Evolutionary conservation across 2,329 filamentous ascomycete species (phyloP).

Genomic region (Fusarium denticulatum): DNA sequence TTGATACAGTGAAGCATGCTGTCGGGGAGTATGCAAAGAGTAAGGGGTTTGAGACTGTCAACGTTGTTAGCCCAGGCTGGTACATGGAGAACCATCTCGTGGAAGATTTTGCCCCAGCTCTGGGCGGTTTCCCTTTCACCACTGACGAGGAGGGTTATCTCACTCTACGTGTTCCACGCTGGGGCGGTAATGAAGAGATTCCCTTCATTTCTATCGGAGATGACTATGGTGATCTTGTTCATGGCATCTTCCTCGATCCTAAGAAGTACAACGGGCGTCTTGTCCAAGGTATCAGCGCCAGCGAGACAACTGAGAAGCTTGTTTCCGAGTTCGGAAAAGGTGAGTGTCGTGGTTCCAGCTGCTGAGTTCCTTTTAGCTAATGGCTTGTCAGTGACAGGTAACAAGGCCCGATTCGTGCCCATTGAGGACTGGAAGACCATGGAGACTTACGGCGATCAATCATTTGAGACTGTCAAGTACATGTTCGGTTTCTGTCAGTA

Average conservation of each 20-base stretch:
- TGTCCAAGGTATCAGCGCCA: conserved; percentile 52
- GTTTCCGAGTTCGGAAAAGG: conserved; percentile 48
- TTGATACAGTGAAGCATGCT: conserved; percentile 48
- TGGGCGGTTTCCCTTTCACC: conserved; percentile 54
- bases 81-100: conserved; percentile 55
- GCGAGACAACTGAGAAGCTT: conserved; percentile 44
- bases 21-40: conserved; percentile 51
- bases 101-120: conserved; percentile 46
- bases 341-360: neutral
- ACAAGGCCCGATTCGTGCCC: conserved; percentile 46
- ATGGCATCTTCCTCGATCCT: conserved; percentile 55
- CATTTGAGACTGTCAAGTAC: conserved; percentile 50
- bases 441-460: conserved; percentile 45
- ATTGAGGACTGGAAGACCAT: conserved; percentile 47
- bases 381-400: conserved; percentile 42
- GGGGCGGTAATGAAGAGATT: conserved; percentile 51
- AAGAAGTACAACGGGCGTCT: conserved; percentile 49
- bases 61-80: conserved; percentile 52
- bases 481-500: conserved; percentile 51
- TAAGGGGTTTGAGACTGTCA: conserved; percentile 49
- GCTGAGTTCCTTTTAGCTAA: neutral
- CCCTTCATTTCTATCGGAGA: conserved; percentile 53
- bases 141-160: conserved; percentile 50
- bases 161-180: conserved; percentile 49
- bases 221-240: conserved; percentile 58